phyloP scores from a whole-genome alignment of 345 rosid species.

The Corchorus capsularis region DNA sequence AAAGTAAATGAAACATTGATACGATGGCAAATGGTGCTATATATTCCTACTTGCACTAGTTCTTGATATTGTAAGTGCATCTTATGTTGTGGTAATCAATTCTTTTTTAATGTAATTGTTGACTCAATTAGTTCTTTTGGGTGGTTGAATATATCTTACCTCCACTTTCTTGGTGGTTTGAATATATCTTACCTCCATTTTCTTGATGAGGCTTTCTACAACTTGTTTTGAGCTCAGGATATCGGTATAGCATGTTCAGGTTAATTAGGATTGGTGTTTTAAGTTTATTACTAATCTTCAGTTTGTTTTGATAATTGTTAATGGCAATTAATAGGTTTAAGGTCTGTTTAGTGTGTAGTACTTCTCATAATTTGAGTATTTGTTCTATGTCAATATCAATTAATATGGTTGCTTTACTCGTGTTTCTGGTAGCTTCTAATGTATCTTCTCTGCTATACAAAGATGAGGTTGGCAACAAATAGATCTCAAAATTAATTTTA shows the following conservation, averaged over 20 bases:
- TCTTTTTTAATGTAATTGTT: not conserved
- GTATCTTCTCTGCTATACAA: not conserved
- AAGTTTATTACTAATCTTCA: not conserved
- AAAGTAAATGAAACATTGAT: conserved; percentile 4
- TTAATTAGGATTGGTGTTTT: not conserved
- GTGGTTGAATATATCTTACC: not conserved
- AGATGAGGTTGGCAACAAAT: not conserved
- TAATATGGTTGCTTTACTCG: not conserved
- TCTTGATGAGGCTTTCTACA: not conserved
- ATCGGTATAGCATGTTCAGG: not conserved
- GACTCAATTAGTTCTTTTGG: not conserved
- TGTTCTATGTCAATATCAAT: not conserved
- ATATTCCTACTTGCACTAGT: not conserved
- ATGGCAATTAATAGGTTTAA: not conserved
- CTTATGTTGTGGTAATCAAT: not conserved
- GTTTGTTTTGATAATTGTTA: not conserved
- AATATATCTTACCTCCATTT: not conserved
- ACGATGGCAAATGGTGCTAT: conserved; percentile 2
- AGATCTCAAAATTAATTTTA: not conserved
- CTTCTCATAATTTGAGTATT: not conserved
- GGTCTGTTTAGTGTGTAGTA: not conserved
- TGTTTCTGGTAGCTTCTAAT: not conserved
- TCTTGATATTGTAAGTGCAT: not conserved
- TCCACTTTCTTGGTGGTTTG: not conserved
- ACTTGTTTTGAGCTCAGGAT: not conserved